These are phyloP conservation scores for Trichoderma reesei DNA, from an alignment of 495 filamentous ascomycete genomes.

Conservation along the genomic window DNA sequence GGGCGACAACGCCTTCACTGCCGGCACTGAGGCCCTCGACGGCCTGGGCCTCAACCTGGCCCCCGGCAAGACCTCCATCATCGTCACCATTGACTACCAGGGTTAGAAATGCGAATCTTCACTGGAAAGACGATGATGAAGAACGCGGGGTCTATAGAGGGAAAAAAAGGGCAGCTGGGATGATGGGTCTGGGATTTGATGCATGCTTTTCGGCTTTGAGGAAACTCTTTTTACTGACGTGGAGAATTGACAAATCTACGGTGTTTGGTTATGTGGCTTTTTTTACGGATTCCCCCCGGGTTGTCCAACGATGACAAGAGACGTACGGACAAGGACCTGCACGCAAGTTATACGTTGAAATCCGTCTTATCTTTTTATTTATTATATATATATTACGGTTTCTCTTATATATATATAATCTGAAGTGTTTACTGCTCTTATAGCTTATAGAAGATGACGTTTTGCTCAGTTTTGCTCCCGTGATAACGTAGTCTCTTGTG, in stretches of 20 bases:
- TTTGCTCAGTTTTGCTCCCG: neutral
- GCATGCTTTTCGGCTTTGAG: neutral
- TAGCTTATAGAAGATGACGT: neutral
- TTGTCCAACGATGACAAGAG: neutral
- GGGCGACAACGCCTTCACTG: slow-evolving; percentile 27
- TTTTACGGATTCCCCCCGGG: slow-evolving; percentile 4
- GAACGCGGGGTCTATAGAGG: neutral
- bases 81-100: slow-evolving; percentile 21
- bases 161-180: neutral
- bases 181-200: neutral
- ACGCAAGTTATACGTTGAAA: neutral
- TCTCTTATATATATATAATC: slow-evolving; percentile 6
- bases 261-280: slow-evolving; percentile 4
- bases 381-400: slow-evolving; percentile 8
- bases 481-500: neutral
- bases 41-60: slow-evolving; percentile 28
- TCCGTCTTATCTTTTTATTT: neutral
- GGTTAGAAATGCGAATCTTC: slow-evolving; percentile 7
- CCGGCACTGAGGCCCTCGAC: slow-evolving; percentile 25
- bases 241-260: neutral
- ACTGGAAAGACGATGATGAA: neutral
- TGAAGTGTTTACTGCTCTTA: neutral
- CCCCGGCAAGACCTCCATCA: slow-evolving; percentile 14
- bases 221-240: neutral
- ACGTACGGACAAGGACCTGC: neutral